Conservation (phyloP, 164 flowering plant species). For the Liquidambar formosana region DNA sequence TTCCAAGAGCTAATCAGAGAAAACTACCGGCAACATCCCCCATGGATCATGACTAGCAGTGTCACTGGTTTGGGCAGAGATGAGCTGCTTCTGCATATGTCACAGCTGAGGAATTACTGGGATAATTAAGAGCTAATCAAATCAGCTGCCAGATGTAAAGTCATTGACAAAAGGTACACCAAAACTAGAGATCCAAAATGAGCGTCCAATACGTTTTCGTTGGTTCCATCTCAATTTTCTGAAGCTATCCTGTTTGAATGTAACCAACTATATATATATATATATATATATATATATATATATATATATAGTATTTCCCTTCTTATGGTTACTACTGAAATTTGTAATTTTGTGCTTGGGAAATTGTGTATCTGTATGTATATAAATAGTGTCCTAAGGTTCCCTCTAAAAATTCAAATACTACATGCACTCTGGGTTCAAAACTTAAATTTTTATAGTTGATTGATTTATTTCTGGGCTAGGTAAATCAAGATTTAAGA, state of each 20-base stretch:
- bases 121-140: constrained; percentile 40
- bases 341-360: neutral
- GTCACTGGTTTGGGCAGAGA: constrained; percentile 88
- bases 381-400: neutral
- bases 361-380: neutral
- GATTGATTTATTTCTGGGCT: too few species aligned
- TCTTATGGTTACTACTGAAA: too few species aligned
- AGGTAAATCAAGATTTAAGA: too few species aligned
- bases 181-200: neutral
- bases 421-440: neutral
- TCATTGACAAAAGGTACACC: neutral
- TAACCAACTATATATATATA: too few species aligned
- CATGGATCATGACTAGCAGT: constrained; percentile 99
- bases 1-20: constrained; percentile 37
- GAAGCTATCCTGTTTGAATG: neutral
- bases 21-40: constrained; percentile 48
- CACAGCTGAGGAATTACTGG: constrained; percentile 95
- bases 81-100: constrained; percentile 89
- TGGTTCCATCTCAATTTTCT: neutral
- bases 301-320: too few species aligned
- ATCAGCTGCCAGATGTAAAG: neutral
- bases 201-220: neutral
- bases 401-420: neutral
- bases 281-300: too few species aligned
- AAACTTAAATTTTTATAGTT: neutral